These are phyloP conservation scores for Hyphopichia fennica DNA, from an alignment of 1,139 yeast species.

Conservation along the genomic window DNA sequence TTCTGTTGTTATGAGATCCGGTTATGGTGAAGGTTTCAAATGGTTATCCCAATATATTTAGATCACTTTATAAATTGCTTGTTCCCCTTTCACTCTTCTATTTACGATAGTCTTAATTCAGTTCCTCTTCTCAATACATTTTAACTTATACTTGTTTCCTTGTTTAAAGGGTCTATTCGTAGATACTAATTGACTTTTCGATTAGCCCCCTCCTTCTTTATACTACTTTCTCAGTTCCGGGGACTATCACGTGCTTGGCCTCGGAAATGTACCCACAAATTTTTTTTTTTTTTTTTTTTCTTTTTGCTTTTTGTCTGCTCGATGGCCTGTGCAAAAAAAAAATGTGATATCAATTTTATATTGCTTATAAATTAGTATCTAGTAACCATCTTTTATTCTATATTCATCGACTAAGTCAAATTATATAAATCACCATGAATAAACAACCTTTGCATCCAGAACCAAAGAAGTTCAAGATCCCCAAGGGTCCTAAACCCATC, in stretches of 20 bases:
- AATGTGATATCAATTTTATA: background rate
- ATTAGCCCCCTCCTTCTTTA: no score
- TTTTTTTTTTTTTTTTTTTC: background rate
- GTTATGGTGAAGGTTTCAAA: slow-evolving; percentile 93
- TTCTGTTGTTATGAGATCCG: slow-evolving; percentile 95
- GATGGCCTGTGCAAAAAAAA: background rate
- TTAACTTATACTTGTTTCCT: no score
- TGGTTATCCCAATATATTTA: slow-evolving; percentile 94
- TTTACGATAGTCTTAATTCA: background rate
- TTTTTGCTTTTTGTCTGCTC: background rate
- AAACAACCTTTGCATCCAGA: slow-evolving; percentile 50
- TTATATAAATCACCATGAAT: slow-evolving; percentile 20
- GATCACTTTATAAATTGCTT: background rate
- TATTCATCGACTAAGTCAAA: background rate
- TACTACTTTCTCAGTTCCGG: no score
- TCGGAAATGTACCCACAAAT: no score
- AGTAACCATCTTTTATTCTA: background rate
- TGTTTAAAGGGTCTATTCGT: no score
- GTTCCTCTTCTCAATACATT: no score
- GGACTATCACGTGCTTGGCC: no score
- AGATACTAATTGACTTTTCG: no score
- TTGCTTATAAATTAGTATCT: background rate
- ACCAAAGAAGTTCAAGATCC: slow-evolving; percentile 57
- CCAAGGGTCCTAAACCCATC: slow-evolving; percentile 90
- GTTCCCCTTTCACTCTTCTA: background rate